Evolutionary conservation across 2,329 filamentous ascomycete genomes (phyloP).

Genomic region (Ceratocystis colombiana): DNA sequence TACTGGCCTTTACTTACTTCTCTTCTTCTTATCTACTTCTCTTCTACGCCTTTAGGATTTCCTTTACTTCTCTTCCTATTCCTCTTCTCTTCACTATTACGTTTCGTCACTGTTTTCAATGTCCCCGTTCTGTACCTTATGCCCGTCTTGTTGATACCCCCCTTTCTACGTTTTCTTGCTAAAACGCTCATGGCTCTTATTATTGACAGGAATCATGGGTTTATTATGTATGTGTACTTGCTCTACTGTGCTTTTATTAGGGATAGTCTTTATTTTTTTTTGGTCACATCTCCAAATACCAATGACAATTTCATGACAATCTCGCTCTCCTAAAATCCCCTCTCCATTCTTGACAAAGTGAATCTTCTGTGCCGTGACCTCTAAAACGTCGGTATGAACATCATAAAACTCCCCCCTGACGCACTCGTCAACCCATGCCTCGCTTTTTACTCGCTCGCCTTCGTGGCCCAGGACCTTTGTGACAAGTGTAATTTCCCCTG

Average conservation of each 20-base stretch:
- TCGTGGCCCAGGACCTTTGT: neutral
- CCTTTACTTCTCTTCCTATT: constrained; percentile 3
- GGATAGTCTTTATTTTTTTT: constrained; percentile 14
- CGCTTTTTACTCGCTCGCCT: neutral
- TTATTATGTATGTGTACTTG: neutral
- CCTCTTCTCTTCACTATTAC: constrained; percentile 18
- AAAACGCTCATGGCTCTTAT: neutral
- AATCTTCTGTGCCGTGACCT: neutral
- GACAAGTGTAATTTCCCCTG: constrained; percentile 5
- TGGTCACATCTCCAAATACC: neutral
- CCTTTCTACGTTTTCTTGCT: constrained; percentile 8
- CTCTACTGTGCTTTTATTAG: constrained; percentile 5
- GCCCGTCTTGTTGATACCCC: constrained; percentile 18
- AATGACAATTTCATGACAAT: constrained; percentile 1
- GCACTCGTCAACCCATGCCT: no score
- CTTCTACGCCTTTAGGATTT: constrained; percentile 5
- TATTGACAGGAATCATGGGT: neutral
- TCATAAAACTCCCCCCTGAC: neutral
- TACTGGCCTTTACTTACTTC: neutral
- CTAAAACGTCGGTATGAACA: neutral
- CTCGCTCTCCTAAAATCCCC: neutral
- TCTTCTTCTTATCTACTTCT: constrained; percentile 12
- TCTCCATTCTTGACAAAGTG: no score
- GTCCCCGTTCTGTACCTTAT: constrained; percentile 16
- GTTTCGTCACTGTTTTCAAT: constrained; percentile 8